Conservation (phyloP, 441 rosid species). For the Syzygium syzygioides region DNA sequence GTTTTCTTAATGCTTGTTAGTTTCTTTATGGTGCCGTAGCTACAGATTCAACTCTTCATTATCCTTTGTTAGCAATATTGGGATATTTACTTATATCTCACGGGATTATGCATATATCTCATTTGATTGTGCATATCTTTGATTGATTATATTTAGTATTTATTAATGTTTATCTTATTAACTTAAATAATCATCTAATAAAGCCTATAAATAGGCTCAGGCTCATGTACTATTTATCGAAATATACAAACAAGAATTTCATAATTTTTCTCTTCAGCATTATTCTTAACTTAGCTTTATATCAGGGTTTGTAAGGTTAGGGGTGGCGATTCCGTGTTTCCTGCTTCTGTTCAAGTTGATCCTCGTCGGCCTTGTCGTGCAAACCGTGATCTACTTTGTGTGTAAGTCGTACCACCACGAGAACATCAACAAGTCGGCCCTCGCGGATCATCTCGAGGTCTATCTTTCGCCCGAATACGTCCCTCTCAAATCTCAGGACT, state of each 20-base stretch:
- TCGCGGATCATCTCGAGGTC: conserved; percentile 27
- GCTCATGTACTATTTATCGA: too few relatives aligned
- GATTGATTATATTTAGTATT: too few relatives aligned
- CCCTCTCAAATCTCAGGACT: conserved; percentile 13
- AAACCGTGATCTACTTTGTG: conserved; percentile 27
- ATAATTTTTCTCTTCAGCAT: too few relatives aligned
- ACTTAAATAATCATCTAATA: too few relatives aligned
- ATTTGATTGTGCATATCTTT: too few relatives aligned
- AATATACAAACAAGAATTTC: too few relatives aligned
- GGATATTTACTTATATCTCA: too few relatives aligned
- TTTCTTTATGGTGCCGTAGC: neutral
- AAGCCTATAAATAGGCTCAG: too few relatives aligned
- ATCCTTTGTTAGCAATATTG: neutral
- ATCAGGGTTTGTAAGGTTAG: neutral
- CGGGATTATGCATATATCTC: too few relatives aligned
- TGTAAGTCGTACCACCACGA: conserved; percentile 37
- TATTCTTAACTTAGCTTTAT: too few relatives aligned
- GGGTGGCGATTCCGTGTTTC: conserved; percentile 11
- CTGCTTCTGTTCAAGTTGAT: conserved; percentile 1
- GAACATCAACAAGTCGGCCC: conserved; percentile 17
- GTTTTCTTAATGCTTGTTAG: neutral
- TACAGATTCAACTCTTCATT: neutral
- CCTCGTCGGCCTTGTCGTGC: conserved; percentile 18
- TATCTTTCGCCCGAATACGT: conserved; percentile 9
- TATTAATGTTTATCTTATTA: too few relatives aligned